Base-by-base conservation (phyloP, 2,329 filamentous ascomycete species). In the Botrytis sinoallii region DNA sequence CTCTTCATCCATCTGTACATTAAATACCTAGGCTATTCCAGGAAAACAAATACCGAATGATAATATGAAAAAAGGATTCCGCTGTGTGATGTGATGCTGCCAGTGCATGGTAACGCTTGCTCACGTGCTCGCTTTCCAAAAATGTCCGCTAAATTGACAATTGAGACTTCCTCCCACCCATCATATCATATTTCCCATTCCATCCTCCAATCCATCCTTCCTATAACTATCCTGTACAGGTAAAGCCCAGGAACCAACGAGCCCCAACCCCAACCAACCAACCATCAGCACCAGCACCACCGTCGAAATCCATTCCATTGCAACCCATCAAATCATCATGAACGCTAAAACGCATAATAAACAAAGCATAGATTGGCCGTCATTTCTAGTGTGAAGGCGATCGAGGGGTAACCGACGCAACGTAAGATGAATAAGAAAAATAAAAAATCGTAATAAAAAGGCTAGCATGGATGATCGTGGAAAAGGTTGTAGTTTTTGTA, bases 211-310 rank as follows among this genome's bases (percentile, higher is more conserved):
- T 29, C 25, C 46, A 16, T 32, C 29, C 35, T 35, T 48, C 63
- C 42, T 14, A 46, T 46, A 65, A 65, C 61, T 44, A 42, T 57
- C 66, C 38, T 22, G 35, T 32, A 69, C 38, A 69, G 66, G 12
- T 42, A 32, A 42, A 69, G 38, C 66, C 48, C 66, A 69, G 66
- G 48, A 73, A 69, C n/a, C 64, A 67, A 67, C 29, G 14, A 72
- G 57, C 20, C 70, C 38, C 38, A 72, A 59, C 20, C 70, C 38
- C 46, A 32, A n/a, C 10, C 52, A n/a, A 35, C 40, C 55, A 42
- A 29, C 35, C 52, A 70, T 70, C 38, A 55, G 52, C 52, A 64
- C 46, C 52, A 40, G 40, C 10, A 68, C 38, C 38, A 61, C 44
- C 71, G 55, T 70, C 48, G n/a, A 32, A 67, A 46, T 25, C 29